phyloP scores from a whole-genome alignment of 495 filamentous ascomycete genomes.

The Bryoglossum gracile region DNA sequence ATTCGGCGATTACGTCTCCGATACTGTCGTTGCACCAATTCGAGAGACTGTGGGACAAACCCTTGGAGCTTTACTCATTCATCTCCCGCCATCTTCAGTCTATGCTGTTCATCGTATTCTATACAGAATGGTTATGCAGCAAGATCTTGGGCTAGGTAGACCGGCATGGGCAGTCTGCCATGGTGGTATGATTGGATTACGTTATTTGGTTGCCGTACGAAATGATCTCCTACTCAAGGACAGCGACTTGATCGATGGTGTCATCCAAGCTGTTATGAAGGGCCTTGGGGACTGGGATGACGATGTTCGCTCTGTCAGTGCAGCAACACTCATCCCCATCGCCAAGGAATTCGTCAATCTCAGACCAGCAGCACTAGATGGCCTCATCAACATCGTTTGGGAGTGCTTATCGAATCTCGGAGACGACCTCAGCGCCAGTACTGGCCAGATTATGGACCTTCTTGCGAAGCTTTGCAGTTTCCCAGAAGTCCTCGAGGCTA shows the following conservation, averaged over 20 bases:
- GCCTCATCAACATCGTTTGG: constrained; percentile 92
- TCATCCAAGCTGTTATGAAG: constrained; percentile 88
- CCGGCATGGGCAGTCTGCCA: constrained; percentile 92
- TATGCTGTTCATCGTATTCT: constrained; percentile 72
- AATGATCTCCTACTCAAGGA: constrained; percentile 84
- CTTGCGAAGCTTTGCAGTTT: constrained; percentile 93
- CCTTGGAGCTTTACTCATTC: constrained; percentile 76
- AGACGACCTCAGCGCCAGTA: constrained; percentile 94
- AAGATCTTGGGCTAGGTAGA: constrained; percentile 59
- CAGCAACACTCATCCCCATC: constrained; percentile 91
- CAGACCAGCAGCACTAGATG: constrained; percentile 64
- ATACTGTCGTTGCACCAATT: constrained; percentile 93
- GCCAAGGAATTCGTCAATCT: constrained; percentile 86
- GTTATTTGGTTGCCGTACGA: constrained; percentile 90
- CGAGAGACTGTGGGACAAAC: constrained; percentile 96
- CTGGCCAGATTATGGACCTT: constrained; percentile 95
- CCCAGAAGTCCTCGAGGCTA: constrained; percentile 83
- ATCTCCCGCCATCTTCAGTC: constrained; percentile 68
- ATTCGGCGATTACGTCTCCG: constrained; percentile 95
- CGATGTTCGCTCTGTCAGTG: constrained; percentile 94
- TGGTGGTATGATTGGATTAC: constrained; percentile 92
- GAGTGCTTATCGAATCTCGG: constrained; percentile 90
- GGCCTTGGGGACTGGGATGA: constrained; percentile 87
- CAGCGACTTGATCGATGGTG: constrained; percentile 79
- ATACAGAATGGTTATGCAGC: constrained; percentile 86